Evolutionary conservation across 257 asterid species (phyloP).

Genomic region (Solanum neorickii): DNA sequence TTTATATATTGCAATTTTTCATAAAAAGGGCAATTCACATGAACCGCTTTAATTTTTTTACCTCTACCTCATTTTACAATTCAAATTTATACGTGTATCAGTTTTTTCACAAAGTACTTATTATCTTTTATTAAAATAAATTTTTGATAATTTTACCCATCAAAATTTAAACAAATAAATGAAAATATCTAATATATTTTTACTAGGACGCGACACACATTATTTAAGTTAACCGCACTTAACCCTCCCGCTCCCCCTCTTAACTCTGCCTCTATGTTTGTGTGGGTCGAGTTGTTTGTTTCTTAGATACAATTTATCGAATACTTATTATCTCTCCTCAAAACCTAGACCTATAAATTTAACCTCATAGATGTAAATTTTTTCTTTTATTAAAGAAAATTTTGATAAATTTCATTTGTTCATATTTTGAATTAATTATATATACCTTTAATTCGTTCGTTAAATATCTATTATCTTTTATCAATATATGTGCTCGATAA

Average conservation of each 20-base stretch:
- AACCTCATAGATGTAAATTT: neutral
- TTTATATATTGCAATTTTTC: neutral
- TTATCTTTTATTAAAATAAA: rapidly evolving
- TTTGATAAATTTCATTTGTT: neutral
- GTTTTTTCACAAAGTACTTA: neutral
- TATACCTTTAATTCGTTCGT: neutral
- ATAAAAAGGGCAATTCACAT: neutral
- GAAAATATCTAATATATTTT: neutral
- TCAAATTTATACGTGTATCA: neutral
- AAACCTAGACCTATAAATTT: neutral
- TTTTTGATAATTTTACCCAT: neutral
- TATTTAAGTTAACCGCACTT: neutral
- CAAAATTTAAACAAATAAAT: neutral
- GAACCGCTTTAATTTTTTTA: neutral
- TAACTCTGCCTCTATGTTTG: too few species aligned
- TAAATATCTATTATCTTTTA: neutral
- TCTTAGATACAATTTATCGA: neutral
- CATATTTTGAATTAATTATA: neutral
- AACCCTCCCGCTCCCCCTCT: too few species aligned
- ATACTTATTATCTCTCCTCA: neutral
- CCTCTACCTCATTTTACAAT: neutral
- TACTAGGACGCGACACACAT: neutral
- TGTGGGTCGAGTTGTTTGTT: neutral
- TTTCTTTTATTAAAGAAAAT: neutral
- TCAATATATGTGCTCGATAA: neutral